Conservation (phyloP, 2,329 filamentous ascomycete genomes). For the Colletotrichum camelliae region DNA sequence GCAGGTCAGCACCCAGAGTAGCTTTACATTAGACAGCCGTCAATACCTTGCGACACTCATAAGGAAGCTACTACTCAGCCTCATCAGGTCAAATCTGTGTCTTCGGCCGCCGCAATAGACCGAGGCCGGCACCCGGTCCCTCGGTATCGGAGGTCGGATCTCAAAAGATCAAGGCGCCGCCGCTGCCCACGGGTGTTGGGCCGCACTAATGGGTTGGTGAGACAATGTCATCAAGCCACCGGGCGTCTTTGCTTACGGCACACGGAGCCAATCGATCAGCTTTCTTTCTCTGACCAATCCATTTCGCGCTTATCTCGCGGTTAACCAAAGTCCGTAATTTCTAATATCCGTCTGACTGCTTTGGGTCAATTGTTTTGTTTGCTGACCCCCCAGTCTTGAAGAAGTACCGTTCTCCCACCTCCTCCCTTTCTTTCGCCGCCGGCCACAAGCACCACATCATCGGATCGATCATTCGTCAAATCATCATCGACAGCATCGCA, state of each 20-base stretch:
- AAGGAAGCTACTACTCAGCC: background rate
- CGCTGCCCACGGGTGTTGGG: background rate
- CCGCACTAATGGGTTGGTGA: background rate
- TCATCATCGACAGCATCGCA: background rate
- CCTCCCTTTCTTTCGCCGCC: background rate
- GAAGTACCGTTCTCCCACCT: rapidly evolving
- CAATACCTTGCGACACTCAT: background rate
- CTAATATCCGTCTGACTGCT: background rate
- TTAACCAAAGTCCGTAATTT: background rate
- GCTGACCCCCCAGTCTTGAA: background rate
- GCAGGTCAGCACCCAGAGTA: too few relatives aligned
- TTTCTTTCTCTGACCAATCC: background rate
- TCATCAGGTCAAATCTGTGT: background rate
- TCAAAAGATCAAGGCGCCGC: background rate
- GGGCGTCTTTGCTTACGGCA: background rate
- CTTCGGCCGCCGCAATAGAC: background rate
- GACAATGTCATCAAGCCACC: background rate
- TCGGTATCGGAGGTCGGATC: background rate
- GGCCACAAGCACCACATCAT: background rate
- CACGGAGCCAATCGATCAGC: background rate
- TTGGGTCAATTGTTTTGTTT: background rate
- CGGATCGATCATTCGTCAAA: background rate
- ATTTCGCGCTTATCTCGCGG: background rate
- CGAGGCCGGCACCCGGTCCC: background rate
- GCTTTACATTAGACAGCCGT: too few relatives aligned